Evolutionary conservation across 768 basidiomycete species (phyloP).

Genomic region (Boletus pseudo-olivaceus): DNA sequence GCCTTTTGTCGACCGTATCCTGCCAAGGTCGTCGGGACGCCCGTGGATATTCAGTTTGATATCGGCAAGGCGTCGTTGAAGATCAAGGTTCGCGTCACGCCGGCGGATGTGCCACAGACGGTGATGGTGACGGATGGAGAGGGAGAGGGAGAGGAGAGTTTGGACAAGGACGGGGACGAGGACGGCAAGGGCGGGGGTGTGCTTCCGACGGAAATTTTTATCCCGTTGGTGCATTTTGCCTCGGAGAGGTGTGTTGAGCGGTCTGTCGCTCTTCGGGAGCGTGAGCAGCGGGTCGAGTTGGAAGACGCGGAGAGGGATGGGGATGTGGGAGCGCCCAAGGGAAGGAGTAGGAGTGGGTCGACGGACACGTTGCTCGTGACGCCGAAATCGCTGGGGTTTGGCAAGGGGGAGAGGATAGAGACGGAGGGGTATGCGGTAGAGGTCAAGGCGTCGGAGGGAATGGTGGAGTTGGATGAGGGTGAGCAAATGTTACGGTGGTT

Average conservation of each 20-base stretch:
- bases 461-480: constrained; percentile 43
- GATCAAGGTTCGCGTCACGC: constrained; percentile 58
- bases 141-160: not conserved
- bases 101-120: constrained; percentile 46
- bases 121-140: not conserved
- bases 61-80: constrained; percentile 66
- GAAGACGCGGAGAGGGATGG: not conserved
- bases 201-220: constrained; percentile 82
- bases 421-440: constrained; percentile 36
- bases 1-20: constrained; percentile 90
- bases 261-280: constrained; percentile 4
- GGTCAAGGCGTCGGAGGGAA: constrained; percentile 45
- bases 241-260: constrained; percentile 34
- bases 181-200: constrained; percentile 25
- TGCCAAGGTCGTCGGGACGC: constrained; percentile 64
- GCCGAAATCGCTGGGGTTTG: not conserved
- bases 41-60: constrained; percentile 70
- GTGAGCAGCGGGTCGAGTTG: not conserved
- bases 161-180: constrained; percentile 4
- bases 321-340: not conserved
- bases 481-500: constrained; percentile 53
- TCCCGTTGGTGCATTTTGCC: constrained; percentile 90
- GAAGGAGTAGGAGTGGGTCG: constrained; percentile 10
- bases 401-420: constrained; percentile 8
- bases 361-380: constrained; percentile 10